A percentile compares a stretch with the other conserved stretches of the same genome.
These are phyloP conservation scores for Mrakia blollopis DNA, from an alignment of 768 basidiomycete species.

Conservation along the genomic window DNA sequence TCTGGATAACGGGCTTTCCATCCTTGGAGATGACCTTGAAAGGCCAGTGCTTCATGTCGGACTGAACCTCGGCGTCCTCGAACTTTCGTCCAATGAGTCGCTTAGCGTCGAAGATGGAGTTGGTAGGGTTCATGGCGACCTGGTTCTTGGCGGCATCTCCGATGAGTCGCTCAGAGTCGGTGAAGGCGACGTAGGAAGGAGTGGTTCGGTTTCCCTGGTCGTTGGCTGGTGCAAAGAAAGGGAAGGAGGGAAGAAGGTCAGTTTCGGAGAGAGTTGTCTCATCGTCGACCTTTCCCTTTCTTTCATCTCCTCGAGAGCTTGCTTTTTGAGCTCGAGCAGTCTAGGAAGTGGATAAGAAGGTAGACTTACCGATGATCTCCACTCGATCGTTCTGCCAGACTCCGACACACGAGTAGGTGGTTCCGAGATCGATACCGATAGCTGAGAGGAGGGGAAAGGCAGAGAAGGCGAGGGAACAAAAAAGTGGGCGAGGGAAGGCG, in stretches of 20 bases:
- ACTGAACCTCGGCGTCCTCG: constrained; percentile 50
- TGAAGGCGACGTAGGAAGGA: constrained; percentile 89
- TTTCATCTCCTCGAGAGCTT: background rate
- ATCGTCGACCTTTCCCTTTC: background rate
- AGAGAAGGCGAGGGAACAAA: background rate
- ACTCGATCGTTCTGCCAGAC: constrained; percentile 99
- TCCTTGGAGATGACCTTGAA: constrained; percentile 34
- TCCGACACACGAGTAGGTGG: constrained; percentile 51
- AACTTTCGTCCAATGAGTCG: constrained; percentile 58
- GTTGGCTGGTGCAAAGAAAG: constrained; percentile 44
- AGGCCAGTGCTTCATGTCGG: constrained; percentile 54
- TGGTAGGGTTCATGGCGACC: constrained; percentile 65
- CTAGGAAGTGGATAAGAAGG: background rate
- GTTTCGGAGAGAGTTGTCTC: too few relatives aligned
- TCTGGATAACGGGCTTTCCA: constrained; percentile 31
- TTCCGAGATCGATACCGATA: constrained; percentile 37
- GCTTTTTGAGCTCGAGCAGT: background rate
- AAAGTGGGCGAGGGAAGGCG: background rate
- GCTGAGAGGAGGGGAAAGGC: background rate
- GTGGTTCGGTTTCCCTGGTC: constrained; percentile 76
- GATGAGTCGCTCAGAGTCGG: constrained; percentile 74
- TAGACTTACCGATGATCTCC: constrained; percentile 68
- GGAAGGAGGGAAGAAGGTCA: background rate
- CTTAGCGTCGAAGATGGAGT: constrained; percentile 93
- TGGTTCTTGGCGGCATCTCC: constrained; percentile 99